Percentiles rank a stretch among this genome's conserved stretches.
phyloP scores from a whole-genome alignment of 768 basidiomycete species.

The Arthromyces matolae region DNA sequence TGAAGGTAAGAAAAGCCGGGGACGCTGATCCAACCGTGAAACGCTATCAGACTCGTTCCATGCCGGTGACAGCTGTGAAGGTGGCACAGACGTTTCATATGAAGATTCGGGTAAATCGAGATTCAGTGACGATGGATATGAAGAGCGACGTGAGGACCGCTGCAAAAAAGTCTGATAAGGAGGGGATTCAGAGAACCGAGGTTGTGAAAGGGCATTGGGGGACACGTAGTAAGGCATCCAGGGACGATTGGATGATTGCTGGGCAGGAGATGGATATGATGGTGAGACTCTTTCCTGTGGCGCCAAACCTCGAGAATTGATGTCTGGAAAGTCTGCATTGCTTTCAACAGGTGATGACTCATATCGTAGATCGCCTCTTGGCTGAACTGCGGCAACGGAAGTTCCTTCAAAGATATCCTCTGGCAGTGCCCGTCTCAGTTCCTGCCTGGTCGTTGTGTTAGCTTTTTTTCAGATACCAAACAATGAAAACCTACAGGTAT shows the following conservation, averaged over 20 bases:
- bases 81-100: not conserved
- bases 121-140: not conserved
- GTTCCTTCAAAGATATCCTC: not conserved
- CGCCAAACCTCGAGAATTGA: not conserved
- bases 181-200: not conserved
- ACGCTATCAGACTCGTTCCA: not conserved
- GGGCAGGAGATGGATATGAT: not conserved
- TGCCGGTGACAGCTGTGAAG: not conserved
- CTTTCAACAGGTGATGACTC: not conserved
- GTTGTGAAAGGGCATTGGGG: constrained; percentile 1
- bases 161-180: not conserved
- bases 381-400: not conserved
- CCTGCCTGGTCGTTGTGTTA: constrained; percentile 8
- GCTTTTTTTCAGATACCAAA: not conserved
- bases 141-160: not conserved
- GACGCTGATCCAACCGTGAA: not conserved
- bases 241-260: not conserved
- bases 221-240: not conserved
- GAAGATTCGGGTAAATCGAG: not conserved
- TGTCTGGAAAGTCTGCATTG: not conserved
- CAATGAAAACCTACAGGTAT: constrained; percentile 29
- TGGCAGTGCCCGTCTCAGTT: constrained; percentile 12
- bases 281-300: not conserved
- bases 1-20: not conserved
- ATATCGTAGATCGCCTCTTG: not conserved